Evolutionary conservation across 1,139 yeast genomes (phyloP).

Genomic region (Blastobotrys niveus): DNA sequence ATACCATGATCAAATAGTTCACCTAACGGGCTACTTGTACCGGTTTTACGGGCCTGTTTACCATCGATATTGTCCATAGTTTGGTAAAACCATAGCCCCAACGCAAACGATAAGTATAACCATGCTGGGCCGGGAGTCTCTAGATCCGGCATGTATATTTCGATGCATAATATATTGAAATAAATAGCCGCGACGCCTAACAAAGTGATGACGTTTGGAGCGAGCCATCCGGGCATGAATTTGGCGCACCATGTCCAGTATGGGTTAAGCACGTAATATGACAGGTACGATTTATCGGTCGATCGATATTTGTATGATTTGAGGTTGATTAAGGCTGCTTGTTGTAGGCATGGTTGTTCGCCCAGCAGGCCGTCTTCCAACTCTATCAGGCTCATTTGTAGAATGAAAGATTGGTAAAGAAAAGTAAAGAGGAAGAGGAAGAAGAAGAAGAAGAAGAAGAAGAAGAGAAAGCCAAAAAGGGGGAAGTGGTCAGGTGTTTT

Average conservation of each 20-base stretch:
- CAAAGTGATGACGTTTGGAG: conserved; percentile 71
- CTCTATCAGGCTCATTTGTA: conserved; percentile 12
- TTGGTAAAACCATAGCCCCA: conserved; percentile 70
- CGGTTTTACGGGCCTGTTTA: conserved; percentile 71
- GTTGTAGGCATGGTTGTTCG: conserved; percentile 24
- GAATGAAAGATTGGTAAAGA: not conserved
- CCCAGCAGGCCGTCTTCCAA: conserved; percentile 15
- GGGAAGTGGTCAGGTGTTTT: too few relatives aligned
- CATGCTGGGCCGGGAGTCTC: conserved; percentile 51
- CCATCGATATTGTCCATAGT: conserved; percentile 85
- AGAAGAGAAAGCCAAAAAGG: too few relatives aligned
- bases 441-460: not conserved
- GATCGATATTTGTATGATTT: conserved; percentile 36
- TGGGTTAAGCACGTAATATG: conserved; percentile 57
- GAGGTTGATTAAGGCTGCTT: conserved; percentile 24
- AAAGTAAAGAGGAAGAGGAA: not conserved
- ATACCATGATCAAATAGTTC: conserved; percentile 78
- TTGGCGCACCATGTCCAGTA: conserved; percentile 67
- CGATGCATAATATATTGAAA: conserved; percentile 47
- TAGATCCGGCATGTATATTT: conserved; percentile 57
- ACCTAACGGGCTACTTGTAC: conserved; percentile 73
- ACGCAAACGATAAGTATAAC: conserved; percentile 63
- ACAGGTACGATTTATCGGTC: conserved; percentile 63
- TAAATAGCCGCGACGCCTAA: conserved; percentile 58
- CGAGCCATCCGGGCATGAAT: conserved; percentile 67